A percentile compares a stretch with the other conserved stretches of the same genome.
Evolutionary conservation across 192 early-diverging fungal genomes (phyloP).

Genomic region (Coemansia sp.): DNA sequence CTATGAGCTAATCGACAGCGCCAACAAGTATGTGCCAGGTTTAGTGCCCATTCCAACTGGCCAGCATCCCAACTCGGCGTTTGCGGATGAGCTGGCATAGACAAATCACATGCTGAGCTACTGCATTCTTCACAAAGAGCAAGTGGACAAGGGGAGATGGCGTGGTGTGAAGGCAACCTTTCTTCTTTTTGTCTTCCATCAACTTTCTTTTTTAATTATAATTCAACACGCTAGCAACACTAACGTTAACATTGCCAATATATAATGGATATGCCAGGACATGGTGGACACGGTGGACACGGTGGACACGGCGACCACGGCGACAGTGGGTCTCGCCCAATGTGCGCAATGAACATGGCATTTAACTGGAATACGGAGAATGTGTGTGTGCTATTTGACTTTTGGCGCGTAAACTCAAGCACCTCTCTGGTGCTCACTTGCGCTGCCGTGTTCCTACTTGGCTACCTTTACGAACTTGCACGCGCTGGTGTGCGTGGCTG

Average conservation of each 20-base stretch:
- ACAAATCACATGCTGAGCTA: constrained; percentile 5
- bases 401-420: constrained; percentile 69
- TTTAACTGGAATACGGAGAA: constrained; percentile 79
- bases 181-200: constrained; percentile 8
- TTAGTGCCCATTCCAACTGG: constrained; percentile 51
- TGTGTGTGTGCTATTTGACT: constrained; percentile 77
- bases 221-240: background rate
- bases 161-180: background rate
- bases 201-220: background rate
- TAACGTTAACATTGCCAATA: constrained; percentile 16
- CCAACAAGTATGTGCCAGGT: constrained; percentile 48
- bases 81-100: constrained; percentile 40
- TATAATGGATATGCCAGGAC: constrained; percentile 57
- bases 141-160: background rate
- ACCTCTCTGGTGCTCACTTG: constrained; percentile 65
- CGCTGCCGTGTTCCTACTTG: constrained; percentile 56
- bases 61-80: constrained; percentile 56
- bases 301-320: constrained; percentile 39
- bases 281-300: constrained; percentile 56
- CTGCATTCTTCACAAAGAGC: background rate
- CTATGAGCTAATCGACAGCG: constrained; percentile 51
- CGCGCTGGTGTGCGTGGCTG: constrained; percentile 48
- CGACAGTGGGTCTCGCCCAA: constrained; percentile 33
- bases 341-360: constrained; percentile 72
- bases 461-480: constrained; percentile 45